These are phyloP conservation scores for Margaritispora aquatica DNA, from an alignment of 495 filamentous ascomycete genomes.

Conservation along the genomic window DNA sequence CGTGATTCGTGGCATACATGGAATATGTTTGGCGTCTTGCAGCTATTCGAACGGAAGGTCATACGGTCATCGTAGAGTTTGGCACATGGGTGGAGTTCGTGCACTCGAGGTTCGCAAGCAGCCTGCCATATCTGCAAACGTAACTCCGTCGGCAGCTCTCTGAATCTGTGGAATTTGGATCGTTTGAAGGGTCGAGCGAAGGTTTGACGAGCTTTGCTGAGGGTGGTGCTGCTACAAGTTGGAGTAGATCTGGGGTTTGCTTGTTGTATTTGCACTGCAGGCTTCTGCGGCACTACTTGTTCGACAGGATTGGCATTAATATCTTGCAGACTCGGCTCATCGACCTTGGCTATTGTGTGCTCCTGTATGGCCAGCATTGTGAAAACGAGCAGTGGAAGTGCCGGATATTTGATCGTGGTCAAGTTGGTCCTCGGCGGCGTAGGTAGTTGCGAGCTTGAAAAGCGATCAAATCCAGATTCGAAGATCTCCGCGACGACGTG, in stretches of 20 bases:
- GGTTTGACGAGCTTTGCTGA: conserved; percentile 3
- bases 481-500: not conserved
- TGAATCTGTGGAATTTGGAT: conserved; percentile 13
- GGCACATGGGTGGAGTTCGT: conserved; percentile 23
- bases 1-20: conserved; percentile 35
- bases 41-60: conserved; percentile 22
- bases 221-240: not conserved
- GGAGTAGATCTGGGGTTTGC: not conserved
- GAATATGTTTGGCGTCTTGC: conserved; percentile 22
- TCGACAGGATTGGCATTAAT: too few relatives aligned
- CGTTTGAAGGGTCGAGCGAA: conserved; percentile 4
- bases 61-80: conserved; percentile 20
- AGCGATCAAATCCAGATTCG: not conserved
- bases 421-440: not conserved
- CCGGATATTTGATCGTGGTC: not conserved
- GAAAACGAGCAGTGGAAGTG: not conserved
- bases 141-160: conserved; percentile 15
- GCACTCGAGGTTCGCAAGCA: conserved; percentile 13
- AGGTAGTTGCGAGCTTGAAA: not conserved
- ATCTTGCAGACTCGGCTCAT: too few relatives aligned
- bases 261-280: not conserved
- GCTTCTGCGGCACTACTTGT: not conserved
- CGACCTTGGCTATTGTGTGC: not conserved
- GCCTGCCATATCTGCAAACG: conserved; percentile 21
- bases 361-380: not conserved